Evolutionary conservation across 2,329 filamentous ascomycete genomes (phyloP), one percentile per base, ranked within the genome.

Genomic region (Trichoderma asperellum): DNA sequence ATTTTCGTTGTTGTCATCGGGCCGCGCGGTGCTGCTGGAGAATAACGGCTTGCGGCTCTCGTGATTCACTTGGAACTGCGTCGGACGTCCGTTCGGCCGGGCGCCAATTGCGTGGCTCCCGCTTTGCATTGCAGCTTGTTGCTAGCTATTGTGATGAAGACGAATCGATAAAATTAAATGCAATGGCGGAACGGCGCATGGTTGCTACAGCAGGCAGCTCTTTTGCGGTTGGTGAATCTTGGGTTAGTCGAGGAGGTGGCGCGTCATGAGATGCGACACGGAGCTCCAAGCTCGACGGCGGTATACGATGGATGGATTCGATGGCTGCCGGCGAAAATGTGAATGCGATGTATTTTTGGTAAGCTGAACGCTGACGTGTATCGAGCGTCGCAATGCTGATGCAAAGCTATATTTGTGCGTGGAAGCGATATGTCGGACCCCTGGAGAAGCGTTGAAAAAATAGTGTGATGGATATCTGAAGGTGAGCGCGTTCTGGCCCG

Each of bases 31-130:
- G 68, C 70, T 74, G 70, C 70, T 74, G 70, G 69, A 74, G 37
- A 84, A 84, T 16, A 84, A 73, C 60, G 81, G 80, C 73, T 78
- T 81, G 47, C 81, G 77, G n/a, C 79, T 80, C 6, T 79, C 78
- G 62, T 80, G 77, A 73, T 78, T 81, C 63, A 83, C 81, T 8
- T 78, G 72, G 11, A 83, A 76, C 43, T 76, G 73, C 18, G 73
- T 49, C 16, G 74, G 71, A 53, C 73, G 70, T 35, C 68, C 72
- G 57, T 63, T 71, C 34, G 68, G 70, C 55, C 75, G 73, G 29
- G 49, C 69, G 53, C 68, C 70, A 58, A 75, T 69, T 61, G 73
- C 68, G 24, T 76, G 72, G 5, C 62, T 72, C 62, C 76, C 72
- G 71, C 73, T 73, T 53, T 77, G 75, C 76, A 78, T 77, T 5